phyloP scores from a whole-genome alignment of 805 yeast genomes.

The Teunomyces panamensis region DNA sequence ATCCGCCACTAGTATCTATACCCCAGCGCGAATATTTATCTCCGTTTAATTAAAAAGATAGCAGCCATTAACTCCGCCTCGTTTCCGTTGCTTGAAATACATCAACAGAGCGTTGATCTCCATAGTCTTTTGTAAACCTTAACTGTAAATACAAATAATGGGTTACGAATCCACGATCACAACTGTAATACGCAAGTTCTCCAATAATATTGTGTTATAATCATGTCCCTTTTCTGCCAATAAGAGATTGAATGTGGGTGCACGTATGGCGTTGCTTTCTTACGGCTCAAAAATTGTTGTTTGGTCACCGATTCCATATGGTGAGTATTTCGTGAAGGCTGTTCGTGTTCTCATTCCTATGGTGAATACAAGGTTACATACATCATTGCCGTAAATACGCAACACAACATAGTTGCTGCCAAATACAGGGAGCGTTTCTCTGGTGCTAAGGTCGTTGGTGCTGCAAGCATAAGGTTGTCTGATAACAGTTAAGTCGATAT shows the following conservation, averaged over 20 bases:
- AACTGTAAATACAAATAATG: constrained; percentile 11
- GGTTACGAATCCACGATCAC: constrained; percentile 31
- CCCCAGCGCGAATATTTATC: too few species aligned
- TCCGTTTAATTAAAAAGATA: too few species aligned
- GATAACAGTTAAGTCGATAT: constrained; percentile 5
- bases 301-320: constrained; percentile 14
- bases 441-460: constrained; percentile 11
- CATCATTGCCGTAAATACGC: constrained; percentile 12
- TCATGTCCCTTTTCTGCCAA: constrained; percentile 31
- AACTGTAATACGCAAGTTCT: constrained; percentile 23
- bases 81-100: too few species aligned
- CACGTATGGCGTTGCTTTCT: constrained; percentile 37
- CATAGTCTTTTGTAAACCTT: too few species aligned
- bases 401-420: constrained; percentile 12
- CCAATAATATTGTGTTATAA: constrained; percentile 30
- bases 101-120: too few species aligned
- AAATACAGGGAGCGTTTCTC: constrained; percentile 12
- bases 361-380: constrained; percentile 9
- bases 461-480: constrained; percentile 3
- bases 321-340: constrained; percentile 10
- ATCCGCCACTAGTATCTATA: too few species aligned
- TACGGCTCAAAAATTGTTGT: constrained; percentile 18
- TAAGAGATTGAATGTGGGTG: constrained; percentile 32
- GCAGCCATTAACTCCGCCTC: too few species aligned
- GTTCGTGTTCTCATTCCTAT: constrained; percentile 10